phyloP scores from a whole-genome alignment of 2,329 filamentous ascomycete genomes.

The Calycina herbarum region DNA sequence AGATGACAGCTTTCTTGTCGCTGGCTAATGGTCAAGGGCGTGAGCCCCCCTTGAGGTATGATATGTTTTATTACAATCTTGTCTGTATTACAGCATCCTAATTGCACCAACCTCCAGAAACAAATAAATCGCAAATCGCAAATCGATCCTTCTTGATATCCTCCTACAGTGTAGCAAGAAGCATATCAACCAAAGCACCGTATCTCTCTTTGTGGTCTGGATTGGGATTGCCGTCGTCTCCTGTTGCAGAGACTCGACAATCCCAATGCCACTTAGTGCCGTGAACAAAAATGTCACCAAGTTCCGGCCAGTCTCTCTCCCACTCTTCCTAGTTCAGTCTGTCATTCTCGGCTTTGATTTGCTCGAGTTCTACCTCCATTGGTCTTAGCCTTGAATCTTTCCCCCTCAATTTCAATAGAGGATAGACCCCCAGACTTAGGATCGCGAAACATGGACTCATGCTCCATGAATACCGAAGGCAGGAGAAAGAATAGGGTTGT shows the following conservation, averaged over 20 bases:
- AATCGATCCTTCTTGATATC: too few relatives aligned
- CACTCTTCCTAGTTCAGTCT: too few relatives aligned
- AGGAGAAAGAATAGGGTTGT: too few relatives aligned
- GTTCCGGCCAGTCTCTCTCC: not conserved
- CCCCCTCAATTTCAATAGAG: slow-evolving; percentile 34
- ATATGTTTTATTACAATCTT: too few relatives aligned
- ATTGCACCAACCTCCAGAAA: too few relatives aligned
- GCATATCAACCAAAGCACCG: not conserved
- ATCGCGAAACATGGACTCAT: slow-evolving; percentile 28
- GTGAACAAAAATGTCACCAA: slow-evolving; percentile 33
- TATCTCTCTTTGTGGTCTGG: not conserved
- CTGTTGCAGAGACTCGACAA: slow-evolving; percentile 28
- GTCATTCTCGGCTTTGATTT: too few relatives aligned
- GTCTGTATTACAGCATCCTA: too few relatives aligned
- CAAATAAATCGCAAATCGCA: too few relatives aligned
- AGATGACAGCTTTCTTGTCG: too few relatives aligned
- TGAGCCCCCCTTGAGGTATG: too few relatives aligned
- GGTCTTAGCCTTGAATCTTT: slow-evolving; percentile 28
- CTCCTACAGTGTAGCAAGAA: not conserved
- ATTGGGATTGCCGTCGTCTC: slow-evolving; percentile 11
- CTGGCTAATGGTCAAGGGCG: too few relatives aligned
- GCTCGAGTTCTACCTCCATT: slow-evolving; percentile 9
- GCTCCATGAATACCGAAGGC: too few relatives aligned
- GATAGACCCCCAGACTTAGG: slow-evolving; percentile 18
- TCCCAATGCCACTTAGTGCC: slow-evolving; percentile 36